Evolutionary conservation across 495 filamentous ascomycete species (phyloP).

Genomic region (Pyrenopolyporus hunteri): DNA sequence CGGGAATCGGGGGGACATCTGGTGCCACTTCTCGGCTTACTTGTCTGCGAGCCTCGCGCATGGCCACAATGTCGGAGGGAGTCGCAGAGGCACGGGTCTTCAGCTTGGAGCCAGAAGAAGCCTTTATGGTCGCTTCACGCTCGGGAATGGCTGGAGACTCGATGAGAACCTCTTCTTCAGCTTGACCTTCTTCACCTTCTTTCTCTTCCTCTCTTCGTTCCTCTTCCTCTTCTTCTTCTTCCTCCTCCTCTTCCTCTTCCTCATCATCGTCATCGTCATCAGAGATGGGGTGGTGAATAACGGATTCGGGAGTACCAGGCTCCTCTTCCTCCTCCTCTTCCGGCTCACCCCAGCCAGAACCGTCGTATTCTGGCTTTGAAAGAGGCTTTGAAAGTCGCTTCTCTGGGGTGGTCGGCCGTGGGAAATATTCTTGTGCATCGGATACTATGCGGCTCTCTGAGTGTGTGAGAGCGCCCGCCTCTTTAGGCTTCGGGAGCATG

Average conservation of each 20-base stretch:
- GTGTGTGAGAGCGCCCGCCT: conserved; percentile 36
- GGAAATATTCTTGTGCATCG: conserved; percentile 56
- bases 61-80: conserved; percentile 80
- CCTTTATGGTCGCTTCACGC: conserved; percentile 84
- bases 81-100: conserved; percentile 90
- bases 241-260: conserved; percentile 44
- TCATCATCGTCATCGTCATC: conserved; percentile 50
- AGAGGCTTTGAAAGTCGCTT: conserved; percentile 55
- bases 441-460: conserved; percentile 53
- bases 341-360: conserved; percentile 59
- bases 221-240: conserved; percentile 42
- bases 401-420: conserved; percentile 70
- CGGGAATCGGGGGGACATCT: conserved; percentile 65
- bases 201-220: conserved; percentile 43
- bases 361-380: conserved; percentile 62
- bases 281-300: conserved; percentile 77
- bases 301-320: conserved; percentile 88
- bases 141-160: conserved; percentile 75
- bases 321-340: conserved; percentile 60
- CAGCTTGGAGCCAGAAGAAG: conserved; percentile 79
- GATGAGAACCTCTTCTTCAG: conserved; percentile 43
- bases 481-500: conserved; percentile 50
- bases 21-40: conserved; percentile 72
- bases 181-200: conserved; percentile 37
- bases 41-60: conserved; percentile 85